Percentiles rank a stretch among this genome's conserved stretches.
phyloP scores from a whole-genome alignment of 495 filamentous ascomycete genomes.

The Lichenothelia convexa region DNA sequence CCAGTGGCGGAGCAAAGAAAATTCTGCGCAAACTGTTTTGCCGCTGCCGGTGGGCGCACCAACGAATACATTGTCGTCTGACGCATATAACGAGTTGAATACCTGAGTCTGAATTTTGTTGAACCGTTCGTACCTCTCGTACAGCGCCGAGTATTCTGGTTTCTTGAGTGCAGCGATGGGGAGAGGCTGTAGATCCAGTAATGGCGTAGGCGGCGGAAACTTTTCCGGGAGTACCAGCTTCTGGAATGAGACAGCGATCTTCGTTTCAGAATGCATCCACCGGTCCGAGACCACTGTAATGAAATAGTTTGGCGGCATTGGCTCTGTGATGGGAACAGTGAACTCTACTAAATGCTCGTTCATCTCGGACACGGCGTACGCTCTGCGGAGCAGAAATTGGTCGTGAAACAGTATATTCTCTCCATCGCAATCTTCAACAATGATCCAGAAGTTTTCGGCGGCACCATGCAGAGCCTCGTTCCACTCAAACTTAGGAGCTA shows the following conservation, averaged over 20 bases:
- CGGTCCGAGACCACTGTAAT: constrained; percentile 84
- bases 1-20: constrained; percentile 85
- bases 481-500: constrained; percentile 93
- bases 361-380: constrained; percentile 60
- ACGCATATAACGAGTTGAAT: constrained; percentile 77
- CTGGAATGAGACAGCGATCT: constrained; percentile 81
- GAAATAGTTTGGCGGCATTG: constrained; percentile 98
- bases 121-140: constrained; percentile 73
- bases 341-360: constrained; percentile 97
- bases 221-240: constrained; percentile 88
- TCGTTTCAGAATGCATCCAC: constrained; percentile 97
- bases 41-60: constrained; percentile 82
- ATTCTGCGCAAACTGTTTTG: constrained; percentile 92
- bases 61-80: constrained; percentile 84
- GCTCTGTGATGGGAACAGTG: constrained; percentile 88
- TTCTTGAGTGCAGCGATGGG: constrained; percentile 76
- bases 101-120: constrained; percentile 97
- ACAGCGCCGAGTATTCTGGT: constrained; percentile 64
- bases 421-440: constrained; percentile 94
- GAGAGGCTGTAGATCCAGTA: constrained; percentile 79
- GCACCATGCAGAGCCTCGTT: constrained; percentile 73
- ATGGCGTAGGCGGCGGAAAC: constrained; percentile 80
- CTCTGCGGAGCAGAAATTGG: constrained; percentile 74
- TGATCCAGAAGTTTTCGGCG: constrained; percentile 88
- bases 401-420: constrained; percentile 94